Evolutionary conservation across 202 grass and related monocot species (phyloP), one percentile per base, ranked within the genome.

Genomic region (Setaria italica): DNA sequence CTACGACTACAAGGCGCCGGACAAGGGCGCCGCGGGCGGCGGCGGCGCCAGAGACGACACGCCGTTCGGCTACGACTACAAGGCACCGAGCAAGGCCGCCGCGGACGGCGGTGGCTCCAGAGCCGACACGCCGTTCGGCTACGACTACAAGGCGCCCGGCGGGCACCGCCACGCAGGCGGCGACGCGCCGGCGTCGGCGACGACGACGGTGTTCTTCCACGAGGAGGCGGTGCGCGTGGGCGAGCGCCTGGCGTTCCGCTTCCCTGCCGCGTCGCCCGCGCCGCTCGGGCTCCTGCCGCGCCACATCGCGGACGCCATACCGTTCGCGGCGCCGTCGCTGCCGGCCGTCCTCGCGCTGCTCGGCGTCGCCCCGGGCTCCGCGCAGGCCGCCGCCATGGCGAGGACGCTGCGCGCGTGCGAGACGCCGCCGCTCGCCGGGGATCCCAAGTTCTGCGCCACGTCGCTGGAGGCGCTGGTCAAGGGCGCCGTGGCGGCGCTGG

Each of bases 391-490:
- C 3, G 3, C 15, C 54, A 78, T 91, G 82, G 39, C 56, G 56
- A 51, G 56, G 41, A 88, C 85, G 30, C 63, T 91, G 15, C 48
- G 51, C 60, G 59, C 7, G 12, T 94, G 92, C 71, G 89, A 89
- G 59, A 16, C 21, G 13, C 65, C 57, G 3, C 14, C 83, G 7
- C 37, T 85, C 63, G 2, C 54, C 7, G 80, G 58, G 1, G 92
- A 94, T 33, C 30, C 64, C 63, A 91, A 79, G 56, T 89, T 89
- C 80, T 94, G 84, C 63, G 76, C 89, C 19, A 46, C 92, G 30
- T 91, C 92, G 76, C 80, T 91, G 16, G 92, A 94, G 72, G 53
- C 77, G 35, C n/a, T 94, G 59, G 85, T 87, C 6, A 84, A 89
- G 49, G 48, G 48, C 69, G 67, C 87, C 43, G 81, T 66, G 80